Evolutionary conservation across 805 yeast genomes (phyloP), one percentile per base, ranked within the genome.

Genomic region (Blastobotrys americana): DNA sequence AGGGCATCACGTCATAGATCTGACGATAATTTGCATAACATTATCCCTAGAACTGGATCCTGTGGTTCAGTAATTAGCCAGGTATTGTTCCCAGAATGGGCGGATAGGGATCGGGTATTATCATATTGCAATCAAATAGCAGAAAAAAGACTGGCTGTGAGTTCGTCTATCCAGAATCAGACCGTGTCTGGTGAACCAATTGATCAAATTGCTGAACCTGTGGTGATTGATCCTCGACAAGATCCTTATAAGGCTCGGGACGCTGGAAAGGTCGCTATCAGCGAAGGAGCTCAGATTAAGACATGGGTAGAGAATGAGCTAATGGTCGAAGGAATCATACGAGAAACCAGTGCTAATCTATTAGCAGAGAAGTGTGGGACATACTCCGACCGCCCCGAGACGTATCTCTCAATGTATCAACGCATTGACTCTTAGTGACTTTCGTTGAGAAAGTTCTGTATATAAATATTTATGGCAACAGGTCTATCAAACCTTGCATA

Each of bases 1-100:
- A 39, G 54, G 3, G 48, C 52, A 10, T 60, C 65, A n/a, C 46
- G 66, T 3, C 46, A 50, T 28, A 41, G 42, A 3, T 53, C 60
- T 1, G 66, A 62, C 42, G 65, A 62, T 41, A 54, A 54, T 19
- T 41, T 62, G 19, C 49, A 51, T 6, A 58, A 56, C 33, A 39
- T 49, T 17, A 45, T 62, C 15, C 60, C 60, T 5, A 52, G 60
- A 33, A 48, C 53, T 4, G 47, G 49, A 5, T 54, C 60, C 3
- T 52, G 57, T 21, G 46, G 45, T 5, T 49, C 48, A 15, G 44
- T 44, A 22, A 34, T 54, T 9, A 18, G 48, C n/a, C 37, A 36
- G 4, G 44, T 40, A 3, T 39, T 54, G 34, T 54, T 51, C 35
- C 58, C 56, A 2, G 55, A 47, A 16, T 54, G 58, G 58, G 31